Evolutionary conservation across 768 basidiomycete genomes (phyloP), one percentile per base, ranked within the genome.

Genomic region (Suillus subalutaceus): DNA sequence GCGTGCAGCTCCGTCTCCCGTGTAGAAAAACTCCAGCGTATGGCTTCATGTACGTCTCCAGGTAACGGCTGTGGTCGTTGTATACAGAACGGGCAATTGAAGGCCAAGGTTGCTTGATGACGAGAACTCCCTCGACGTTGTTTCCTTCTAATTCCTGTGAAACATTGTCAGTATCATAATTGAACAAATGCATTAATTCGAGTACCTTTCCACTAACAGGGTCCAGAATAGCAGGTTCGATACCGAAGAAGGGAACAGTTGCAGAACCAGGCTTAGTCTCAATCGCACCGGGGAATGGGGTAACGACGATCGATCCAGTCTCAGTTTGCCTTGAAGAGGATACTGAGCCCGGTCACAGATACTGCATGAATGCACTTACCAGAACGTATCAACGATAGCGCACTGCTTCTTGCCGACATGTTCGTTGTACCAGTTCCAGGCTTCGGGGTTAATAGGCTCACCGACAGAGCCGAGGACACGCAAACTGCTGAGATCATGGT

Each of bases 361-460:
- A 55, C 50, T 48, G 41, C 35, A 30, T 50, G 53, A 15, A 57
- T n/a, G 23, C 37, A 75, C 82, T 43, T 68, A 85, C 89, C 93
- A 96, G 80, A 88, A 96, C 4, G 94, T 97, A 79, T 97, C 96
- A 50, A 97, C 96, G 69, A 98, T 89, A 7, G 97, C 94, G 75
- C 94, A 96, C 77, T 98, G 86, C 70, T 79, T 83, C 73, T 86
- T 85, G 12, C 97, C 97, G 63, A 97, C 96, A 73, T 94, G 88
- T 73, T 97, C 95, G 77, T 97, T 95, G 80, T 96, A 97, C 97
- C 97, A 99, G 72, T 96, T 87, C 97, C 97, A 98, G 13, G 97
- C 97, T 77, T 98, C 97, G 35, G 96, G 96, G 79, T 98, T 98
- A 83, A 99, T 99, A 1, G 97, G 97, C 80, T 99, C 97, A 64